Evolutionary conservation across 208 protist species (phyloP).

Genomic region (Balamuthia mandrillaris): DNA sequence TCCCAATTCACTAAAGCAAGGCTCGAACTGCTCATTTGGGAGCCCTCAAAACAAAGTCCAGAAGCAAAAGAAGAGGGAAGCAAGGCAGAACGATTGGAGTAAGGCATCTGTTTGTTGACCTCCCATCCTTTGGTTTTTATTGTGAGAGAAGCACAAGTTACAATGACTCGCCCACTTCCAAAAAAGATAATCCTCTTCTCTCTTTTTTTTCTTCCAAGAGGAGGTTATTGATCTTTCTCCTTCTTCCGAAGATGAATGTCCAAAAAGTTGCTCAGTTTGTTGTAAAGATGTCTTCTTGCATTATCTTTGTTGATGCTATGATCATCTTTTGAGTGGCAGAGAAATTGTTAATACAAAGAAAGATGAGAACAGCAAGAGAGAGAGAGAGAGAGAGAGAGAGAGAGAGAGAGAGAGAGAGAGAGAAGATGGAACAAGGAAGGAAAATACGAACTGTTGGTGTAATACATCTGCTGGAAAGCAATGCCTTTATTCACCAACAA

Average conservation of each 20-base stretch:
- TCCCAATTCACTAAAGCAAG: too few species aligned
- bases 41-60: too few species aligned
- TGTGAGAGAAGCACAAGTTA: too few species aligned
- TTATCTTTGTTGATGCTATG: slow-evolving; percentile 1
- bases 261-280: background rate
- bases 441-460: slow-evolving; percentile 1
- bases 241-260: background rate
- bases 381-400: background rate
- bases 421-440: background rate
- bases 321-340: background rate
- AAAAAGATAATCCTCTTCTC: too few species aligned
- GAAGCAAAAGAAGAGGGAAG: too few species aligned
- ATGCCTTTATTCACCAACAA: background rate
- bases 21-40: too few species aligned
- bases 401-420: background rate
- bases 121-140: too few species aligned
- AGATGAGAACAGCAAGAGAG: background rate
- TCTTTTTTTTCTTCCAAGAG: too few species aligned
- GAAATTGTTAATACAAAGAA: background rate
- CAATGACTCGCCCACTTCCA: too few species aligned
- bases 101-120: too few species aligned
- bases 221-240: too few species aligned
- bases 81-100: too few species aligned
- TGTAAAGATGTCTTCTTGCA: background rate
- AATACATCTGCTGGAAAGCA: slow-evolving; percentile 19